Base-by-base conservation (phyloP, 768 basidiomycete genomes). In the Postia placenta region DNA sequence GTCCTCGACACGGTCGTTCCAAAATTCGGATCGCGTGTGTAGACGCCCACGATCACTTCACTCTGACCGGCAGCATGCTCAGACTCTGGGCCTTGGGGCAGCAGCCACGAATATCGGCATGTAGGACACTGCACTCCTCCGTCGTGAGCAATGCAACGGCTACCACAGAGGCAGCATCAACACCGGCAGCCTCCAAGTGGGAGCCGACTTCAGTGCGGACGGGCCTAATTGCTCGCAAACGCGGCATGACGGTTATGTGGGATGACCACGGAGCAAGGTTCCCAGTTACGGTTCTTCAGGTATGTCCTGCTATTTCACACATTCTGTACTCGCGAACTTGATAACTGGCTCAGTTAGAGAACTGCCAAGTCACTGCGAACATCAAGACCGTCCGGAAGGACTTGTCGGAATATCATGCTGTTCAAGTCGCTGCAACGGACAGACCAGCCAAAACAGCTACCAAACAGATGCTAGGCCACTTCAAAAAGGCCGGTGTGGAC, bases 241-340 rank as follows among this genome's bases (percentile, higher is more conserved):
- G 92, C 48, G 96, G 96, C 39, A 98, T 98, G 96, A 87, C 90
- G 9, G 80, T 80, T 12, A 70, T 98, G 60, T 98, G 92, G 90
- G 89, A 93, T 62, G 79, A 87, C 63, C 85, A 91, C 50, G 96
- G 96, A 22, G 81, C 80, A 28, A 76, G 88, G 42, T 74, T 87
- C 56, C 95, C 96, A 1, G 92, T 96, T 24, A 99, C 96, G 0
- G 83, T 99, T 42, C 79, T 99, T 35, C 93, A 98, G 78, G 95
- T 92, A 48, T 49, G n/a, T n/a, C n/a, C n/a, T n/a, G 48, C 26
- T 17, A 26, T 19, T 14, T n/a, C 23, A 17, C 35, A 39, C 27
- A 9, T n/a, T 4, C 22, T 17, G 15, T 45, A 7, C 2, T 35
- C 4, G 14, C 14, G 3, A 6, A 76, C 59, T 7, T 22, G 36